phyloP scores from a whole-genome alignment of 805 yeast genomes.

The Wickerhamia fluorescens region DNA sequence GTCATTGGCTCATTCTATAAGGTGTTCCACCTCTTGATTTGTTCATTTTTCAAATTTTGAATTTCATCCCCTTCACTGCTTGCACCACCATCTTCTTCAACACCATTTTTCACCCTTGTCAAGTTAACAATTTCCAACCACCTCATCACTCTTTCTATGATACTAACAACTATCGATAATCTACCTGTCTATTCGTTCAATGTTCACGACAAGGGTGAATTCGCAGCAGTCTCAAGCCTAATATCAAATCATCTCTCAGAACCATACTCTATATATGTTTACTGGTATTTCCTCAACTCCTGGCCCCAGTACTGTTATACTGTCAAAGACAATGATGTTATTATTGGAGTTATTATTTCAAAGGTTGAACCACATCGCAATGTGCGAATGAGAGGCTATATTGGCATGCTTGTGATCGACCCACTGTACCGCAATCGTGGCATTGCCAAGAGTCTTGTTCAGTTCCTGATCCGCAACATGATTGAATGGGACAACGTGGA shows the following conservation, averaged over 20 bases:
- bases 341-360: constrained; percentile 82
- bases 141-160: no score
- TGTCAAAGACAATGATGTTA: constrained; percentile 37
- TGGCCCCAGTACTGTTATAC: constrained; percentile 84
- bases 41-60: no score
- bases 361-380: constrained; percentile 73
- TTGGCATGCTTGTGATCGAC: constrained; percentile 91
- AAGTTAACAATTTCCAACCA: no score
- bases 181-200: constrained; percentile 18
- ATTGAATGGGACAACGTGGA: constrained; percentile 57
- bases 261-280: constrained; percentile 91
- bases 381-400: constrained; percentile 77
- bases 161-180: no score
- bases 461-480: constrained; percentile 58
- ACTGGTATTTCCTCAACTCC: constrained; percentile 78
- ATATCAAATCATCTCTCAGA: constrained; percentile 77
- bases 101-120: no score
- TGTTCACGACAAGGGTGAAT: constrained; percentile 26
- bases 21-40: no score
- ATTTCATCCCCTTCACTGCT: no score
- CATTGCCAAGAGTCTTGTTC: constrained; percentile 70
- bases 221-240: constrained; percentile 45
- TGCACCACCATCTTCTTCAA: no score
- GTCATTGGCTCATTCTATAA: no score
- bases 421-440: constrained; percentile 67